Base-by-base conservation (phyloP, 2,329 filamentous ascomycete genomes). In the Diplodia intermedia region DNA sequence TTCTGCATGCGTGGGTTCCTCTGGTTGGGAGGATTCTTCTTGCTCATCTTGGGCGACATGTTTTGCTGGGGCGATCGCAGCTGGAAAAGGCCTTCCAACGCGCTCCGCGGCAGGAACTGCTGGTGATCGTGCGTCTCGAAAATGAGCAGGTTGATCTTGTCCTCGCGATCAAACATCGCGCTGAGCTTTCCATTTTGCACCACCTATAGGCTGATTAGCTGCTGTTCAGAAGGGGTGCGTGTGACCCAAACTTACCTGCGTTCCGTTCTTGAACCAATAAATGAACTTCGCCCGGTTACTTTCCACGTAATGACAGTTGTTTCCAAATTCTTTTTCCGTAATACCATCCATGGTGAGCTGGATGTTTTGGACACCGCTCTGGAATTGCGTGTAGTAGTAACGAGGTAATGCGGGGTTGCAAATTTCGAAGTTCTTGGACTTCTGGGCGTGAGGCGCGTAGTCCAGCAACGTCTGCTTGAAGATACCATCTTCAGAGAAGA, bases 301-400 rank as follows among this genome's bases (percentile, higher is more conserved):
- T 72, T 92, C 90, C 26, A 97, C 90, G 72, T 89, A 89, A 73
- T 91, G 89, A 55, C 88, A 88, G 57, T 90, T 88, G 68, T 86
- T 87, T 1, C 86, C 83, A 43, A 91, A 78, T 54, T 82, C 80
- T 47, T 80, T 83, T 72, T 90, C 88, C 33, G 80, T 82, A 18
- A 86, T 82, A 47, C 88, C 89, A 73, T 97, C 93, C 73, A 97
- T 86, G 26, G 93, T 88, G 76, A 98, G 86, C 77, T 97, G 93
- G 73, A 98, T 92, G 66, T 89, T 92, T 72, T 88, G 90, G 67
- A 97, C 89, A 7, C 93, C 94, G 69, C 92, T 94, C 68, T 90
- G 90, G 76, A 95, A 97, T 74, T 97, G 91, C 0, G 92, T 94
- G 73, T 91, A 89, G 77, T 97, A 97, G 79, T 95, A 98, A 74